Percentiles rank a stretch among this genome's conserved stretches.
Evolutionary conservation across 306 rosid species (phyloP).

Genomic region (Vigna angularis): DNA sequence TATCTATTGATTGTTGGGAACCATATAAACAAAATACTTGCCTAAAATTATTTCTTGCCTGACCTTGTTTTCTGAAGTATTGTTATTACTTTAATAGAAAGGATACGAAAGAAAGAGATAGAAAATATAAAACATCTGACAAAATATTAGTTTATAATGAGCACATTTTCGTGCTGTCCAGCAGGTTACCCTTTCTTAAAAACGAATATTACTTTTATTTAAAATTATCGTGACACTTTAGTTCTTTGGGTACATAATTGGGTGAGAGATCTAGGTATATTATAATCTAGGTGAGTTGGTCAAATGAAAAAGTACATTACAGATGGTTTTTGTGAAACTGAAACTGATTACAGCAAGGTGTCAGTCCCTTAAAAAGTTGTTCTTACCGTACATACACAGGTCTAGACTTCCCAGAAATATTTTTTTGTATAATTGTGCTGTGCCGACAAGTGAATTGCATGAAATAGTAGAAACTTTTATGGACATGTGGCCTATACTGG

Average conservation of each 20-base stretch:
- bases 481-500: conserved; percentile 14
- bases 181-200: background rate
- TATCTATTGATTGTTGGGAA: background rate
- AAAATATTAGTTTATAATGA: conserved; percentile 6
- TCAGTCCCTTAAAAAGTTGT: background rate
- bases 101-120: background rate
- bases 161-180: background rate
- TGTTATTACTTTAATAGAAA: background rate
- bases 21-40: background rate
- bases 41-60: background rate
- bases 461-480: background rate
- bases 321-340: background rate
- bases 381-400: background rate
- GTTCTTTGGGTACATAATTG: background rate
- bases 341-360: background rate
- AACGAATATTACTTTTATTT: background rate
- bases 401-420: background rate
- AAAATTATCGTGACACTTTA: background rate
- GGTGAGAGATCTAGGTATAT: background rate
- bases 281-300: conserved; percentile 9
- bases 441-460: background rate
- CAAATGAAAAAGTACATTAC: background rate
- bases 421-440: background rate
- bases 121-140: background rate
- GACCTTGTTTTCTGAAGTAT: background rate